A percentile compares a stretch with the other conserved stretches of the same genome.
Conservation (phyloP, 768 basidiomycete genomes). For the Erythrobasidium yunnanense region DNA sequence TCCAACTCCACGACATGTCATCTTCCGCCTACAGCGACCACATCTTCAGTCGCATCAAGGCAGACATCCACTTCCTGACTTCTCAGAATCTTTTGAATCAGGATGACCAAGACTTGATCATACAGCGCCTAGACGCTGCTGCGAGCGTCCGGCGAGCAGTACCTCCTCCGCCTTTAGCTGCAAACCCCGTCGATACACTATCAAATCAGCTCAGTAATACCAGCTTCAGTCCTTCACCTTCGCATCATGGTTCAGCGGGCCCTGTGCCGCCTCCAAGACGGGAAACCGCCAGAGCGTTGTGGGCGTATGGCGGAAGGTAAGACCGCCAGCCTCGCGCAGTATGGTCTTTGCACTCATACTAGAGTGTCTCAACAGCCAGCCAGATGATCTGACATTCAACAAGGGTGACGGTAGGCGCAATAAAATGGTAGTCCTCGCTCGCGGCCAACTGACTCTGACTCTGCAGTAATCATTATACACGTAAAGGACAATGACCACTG, state of each 20-base stretch:
- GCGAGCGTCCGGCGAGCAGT: neutral
- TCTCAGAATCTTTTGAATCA: neutral
- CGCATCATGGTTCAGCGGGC: neutral
- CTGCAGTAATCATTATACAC: neutral
- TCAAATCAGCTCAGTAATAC: no score
- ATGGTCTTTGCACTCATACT: neutral
- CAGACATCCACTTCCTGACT: neutral
- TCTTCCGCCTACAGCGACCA: no score
- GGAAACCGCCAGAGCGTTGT: neutral
- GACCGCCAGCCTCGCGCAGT: neutral
- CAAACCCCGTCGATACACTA: no score
- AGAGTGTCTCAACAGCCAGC: constrained; percentile 2
- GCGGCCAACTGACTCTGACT: neutral
- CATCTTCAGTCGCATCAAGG: neutral
- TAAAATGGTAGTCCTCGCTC: neutral
- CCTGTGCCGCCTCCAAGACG: neutral
- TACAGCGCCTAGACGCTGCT: neutral
- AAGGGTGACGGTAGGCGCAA: constrained; percentile 7
- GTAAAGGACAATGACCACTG: constrained; percentile 10
- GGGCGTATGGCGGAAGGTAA: constrained; percentile 4
- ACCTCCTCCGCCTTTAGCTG: neutral
- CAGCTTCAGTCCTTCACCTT: no score
- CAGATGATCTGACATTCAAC: constrained; percentile 8
- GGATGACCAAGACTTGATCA: neutral
- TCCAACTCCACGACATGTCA: no score